Percentiles rank a stretch among this genome's conserved stretches.
Conservation (phyloP, 129 eudicot genomes). For the Glebionis coronaria region DNA sequence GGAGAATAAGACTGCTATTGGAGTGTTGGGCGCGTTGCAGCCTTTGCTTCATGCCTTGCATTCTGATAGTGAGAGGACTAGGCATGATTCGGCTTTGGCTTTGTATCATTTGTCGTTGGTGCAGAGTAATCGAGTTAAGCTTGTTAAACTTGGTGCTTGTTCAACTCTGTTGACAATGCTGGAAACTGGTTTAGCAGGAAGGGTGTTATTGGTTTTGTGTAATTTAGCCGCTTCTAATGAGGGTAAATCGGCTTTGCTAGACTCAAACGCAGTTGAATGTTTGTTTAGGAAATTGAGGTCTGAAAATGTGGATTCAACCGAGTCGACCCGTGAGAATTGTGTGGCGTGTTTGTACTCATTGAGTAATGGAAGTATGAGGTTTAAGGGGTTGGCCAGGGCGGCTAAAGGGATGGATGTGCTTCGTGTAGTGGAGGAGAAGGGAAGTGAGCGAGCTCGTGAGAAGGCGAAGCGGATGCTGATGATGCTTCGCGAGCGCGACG, state of each 20-base stretch:
- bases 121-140: constrained; percentile 70
- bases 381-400: constrained; percentile 71
- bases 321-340: constrained; percentile 78
- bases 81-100: constrained; percentile 80
- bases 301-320: constrained; percentile 36
- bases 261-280: constrained; percentile 66
- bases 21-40: constrained; percentile 84
- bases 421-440: constrained; percentile 64
- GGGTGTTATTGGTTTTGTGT: constrained; percentile 70
- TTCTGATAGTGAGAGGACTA: constrained; percentile 68
- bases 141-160: constrained; percentile 63
- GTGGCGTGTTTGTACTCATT: constrained; percentile 76
- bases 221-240: constrained; percentile 69
- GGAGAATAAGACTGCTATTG: constrained; percentile 77
- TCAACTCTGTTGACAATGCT: constrained; percentile 54
- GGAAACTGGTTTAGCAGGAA: constrained; percentile 47
- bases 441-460: constrained; percentile 72
- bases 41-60: constrained; percentile 73
- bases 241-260: constrained; percentile 81
- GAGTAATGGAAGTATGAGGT: constrained; percentile 92
- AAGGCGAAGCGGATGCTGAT: constrained; percentile 69
- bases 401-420: constrained; percentile 76
- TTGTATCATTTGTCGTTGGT: constrained; percentile 64
- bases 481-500: constrained; percentile 56
- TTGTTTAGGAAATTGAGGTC: constrained; percentile 55